Conservation (phyloP, 2,329 filamentous ascomycete genomes). For the Lachnellula occidentalis region DNA sequence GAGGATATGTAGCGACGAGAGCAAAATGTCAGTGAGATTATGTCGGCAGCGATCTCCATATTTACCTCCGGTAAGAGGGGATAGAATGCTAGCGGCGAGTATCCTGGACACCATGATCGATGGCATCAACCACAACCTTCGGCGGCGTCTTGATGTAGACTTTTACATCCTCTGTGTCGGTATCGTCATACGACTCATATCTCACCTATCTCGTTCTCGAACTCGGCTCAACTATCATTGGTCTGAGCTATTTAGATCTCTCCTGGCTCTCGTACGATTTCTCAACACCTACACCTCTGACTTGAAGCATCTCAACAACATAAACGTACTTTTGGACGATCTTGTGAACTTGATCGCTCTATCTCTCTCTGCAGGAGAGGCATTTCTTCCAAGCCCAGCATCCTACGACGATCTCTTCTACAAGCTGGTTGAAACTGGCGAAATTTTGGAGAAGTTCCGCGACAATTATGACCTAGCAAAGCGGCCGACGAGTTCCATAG, state of each 20-base stretch:
- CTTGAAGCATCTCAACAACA: constrained; percentile 61
- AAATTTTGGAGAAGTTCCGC: constrained; percentile 75
- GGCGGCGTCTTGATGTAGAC: constrained; percentile 75
- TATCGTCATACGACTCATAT: constrained; percentile 75
- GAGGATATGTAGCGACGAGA: constrained; percentile 74
- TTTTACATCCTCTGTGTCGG: constrained; percentile 79
- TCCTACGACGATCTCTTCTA: constrained; percentile 97
- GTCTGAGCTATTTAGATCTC: constrained; percentile 87
- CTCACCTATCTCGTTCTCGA: constrained; percentile 75
- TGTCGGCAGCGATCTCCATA: constrained; percentile 87
- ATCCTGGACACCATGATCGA: constrained; percentile 86
- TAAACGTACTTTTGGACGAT: constrained; percentile 68
- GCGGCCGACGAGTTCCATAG: constrained; percentile 64
- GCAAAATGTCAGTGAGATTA: constrained; percentile 67
- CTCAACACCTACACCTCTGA: constrained; percentile 80
- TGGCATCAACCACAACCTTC: constrained; percentile 88
- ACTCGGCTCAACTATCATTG: constrained; percentile 86
- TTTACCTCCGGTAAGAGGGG: constrained; percentile 66
- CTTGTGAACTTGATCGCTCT: constrained; percentile 80
- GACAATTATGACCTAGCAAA: constrained; percentile 63
- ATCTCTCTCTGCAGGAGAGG: constrained; percentile 79
- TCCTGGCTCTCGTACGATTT: constrained; percentile 85
- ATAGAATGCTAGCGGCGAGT: constrained; percentile 68
- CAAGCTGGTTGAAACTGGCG: constrained; percentile 90
- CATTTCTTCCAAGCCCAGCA: constrained; percentile 80